phyloP scores from a whole-genome alignment of 192 early-diverging fungal genomes.

The Rhizophagus prolifer region DNA sequence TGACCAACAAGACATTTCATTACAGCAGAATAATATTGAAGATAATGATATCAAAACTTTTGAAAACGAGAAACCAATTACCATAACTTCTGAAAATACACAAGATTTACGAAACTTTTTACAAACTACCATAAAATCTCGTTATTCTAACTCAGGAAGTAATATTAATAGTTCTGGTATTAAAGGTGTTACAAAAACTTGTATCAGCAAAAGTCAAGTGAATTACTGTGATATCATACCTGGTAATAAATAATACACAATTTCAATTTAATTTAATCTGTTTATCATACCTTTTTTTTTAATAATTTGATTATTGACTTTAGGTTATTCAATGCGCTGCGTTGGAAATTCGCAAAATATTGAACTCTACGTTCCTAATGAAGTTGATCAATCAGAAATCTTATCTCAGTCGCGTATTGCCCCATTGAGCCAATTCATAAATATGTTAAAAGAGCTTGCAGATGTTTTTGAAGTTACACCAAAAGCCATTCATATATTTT shows the following conservation, averaged over 20 bases:
- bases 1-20: background rate
- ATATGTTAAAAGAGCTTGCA: conserved; percentile 41
- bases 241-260: conserved; percentile 30
- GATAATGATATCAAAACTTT: background rate
- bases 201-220: conserved; percentile 32
- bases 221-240: conserved; percentile 55
- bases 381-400: conserved; percentile 39
- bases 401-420: conserved; percentile 39
- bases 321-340: conserved; percentile 41
- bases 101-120: background rate
- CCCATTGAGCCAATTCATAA: conserved; percentile 42
- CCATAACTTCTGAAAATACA: background rate
- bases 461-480: conserved; percentile 65
- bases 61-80: background rate
- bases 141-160: conserved; percentile 37
- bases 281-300: too few species aligned
- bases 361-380: conserved; percentile 31
- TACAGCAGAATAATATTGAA: background rate
- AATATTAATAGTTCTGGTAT: conserved; percentile 15
- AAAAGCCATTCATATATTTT: conserved; percentile 71
- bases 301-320: too few species aligned
- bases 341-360: conserved; percentile 38
- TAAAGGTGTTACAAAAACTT: background rate
- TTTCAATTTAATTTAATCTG: too few species aligned
- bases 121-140: conserved; percentile 30